A percentile compares a stretch with the other conserved stretches of the same genome.
Evolutionary conservation across 352 stramenopile genomes (phyloP).

Genomic region (Globisporangium alternatum): DNA sequence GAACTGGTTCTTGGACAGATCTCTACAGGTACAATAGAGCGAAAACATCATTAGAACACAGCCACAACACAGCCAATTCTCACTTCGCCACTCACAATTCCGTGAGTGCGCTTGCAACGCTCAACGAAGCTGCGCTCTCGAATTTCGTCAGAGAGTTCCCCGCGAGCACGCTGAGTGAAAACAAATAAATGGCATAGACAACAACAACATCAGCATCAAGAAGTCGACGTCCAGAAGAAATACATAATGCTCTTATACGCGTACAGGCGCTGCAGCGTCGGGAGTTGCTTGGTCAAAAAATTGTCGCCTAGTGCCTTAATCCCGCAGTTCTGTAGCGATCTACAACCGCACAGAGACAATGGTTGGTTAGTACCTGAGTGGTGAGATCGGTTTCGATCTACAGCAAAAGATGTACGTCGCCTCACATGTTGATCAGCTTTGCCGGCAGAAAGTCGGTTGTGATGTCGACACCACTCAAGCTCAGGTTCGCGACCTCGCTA

Average conservation of each 20-base stretch:
- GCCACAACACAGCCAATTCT: background rate
- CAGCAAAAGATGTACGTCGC: too few species aligned
- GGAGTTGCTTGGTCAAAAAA: constrained; percentile 5
- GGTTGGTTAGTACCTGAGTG: too few species aligned
- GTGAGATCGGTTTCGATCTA: too few species aligned
- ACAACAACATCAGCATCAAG: background rate
- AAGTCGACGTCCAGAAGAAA: background rate
- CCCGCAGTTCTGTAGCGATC: constrained; percentile 6
- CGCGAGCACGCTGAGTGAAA: background rate
- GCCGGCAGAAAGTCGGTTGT: background rate
- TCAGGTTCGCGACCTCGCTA: constrained; percentile 9
- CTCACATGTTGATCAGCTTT: constrained; percentile 4
- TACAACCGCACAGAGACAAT: background rate
- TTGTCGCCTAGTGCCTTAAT: background rate
- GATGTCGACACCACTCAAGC: constrained; percentile 1
- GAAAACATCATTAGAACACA: background rate
- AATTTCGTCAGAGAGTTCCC: background rate
- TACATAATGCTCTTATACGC: background rate
- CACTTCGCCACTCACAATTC: background rate
- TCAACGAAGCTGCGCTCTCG: background rate
- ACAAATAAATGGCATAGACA: too few species aligned
- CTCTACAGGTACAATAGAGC: background rate
- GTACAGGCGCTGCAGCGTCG: background rate
- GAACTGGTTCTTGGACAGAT: constrained; percentile 7
- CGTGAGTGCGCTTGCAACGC: background rate